Percentiles rank a stretch among this genome's conserved stretches.
phyloP scores from a whole-genome alignment of 179 eudicot genomes.

The Silene coronaria region DNA sequence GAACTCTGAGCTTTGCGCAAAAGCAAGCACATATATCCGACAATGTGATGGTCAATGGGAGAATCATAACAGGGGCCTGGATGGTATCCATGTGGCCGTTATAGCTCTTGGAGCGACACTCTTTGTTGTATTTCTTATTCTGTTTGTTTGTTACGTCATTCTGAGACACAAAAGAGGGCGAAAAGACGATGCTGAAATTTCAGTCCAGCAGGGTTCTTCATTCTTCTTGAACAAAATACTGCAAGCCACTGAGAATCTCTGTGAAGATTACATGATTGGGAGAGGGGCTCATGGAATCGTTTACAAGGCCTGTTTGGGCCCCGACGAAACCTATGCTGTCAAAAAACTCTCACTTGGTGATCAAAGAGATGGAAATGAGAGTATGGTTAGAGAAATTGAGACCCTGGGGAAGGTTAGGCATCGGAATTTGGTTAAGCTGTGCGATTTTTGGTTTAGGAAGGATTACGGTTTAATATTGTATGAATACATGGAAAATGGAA shows the following conservation, averaged over 20 bases:
- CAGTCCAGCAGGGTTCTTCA: conserved; percentile 44
- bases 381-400: conserved; percentile 55
- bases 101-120: conserved; percentile 12
- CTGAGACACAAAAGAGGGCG: conserved; percentile 14
- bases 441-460: conserved; percentile 46
- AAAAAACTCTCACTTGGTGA: conserved; percentile 48
- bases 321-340: conserved; percentile 44
- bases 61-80: conserved; percentile 1
- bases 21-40: background rate
- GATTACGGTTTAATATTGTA: conserved; percentile 44
- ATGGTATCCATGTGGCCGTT: conserved; percentile 10
- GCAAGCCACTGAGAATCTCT: conserved; percentile 51
- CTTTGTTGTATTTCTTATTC: background rate
- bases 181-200: conserved; percentile 23
- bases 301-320: conserved; percentile 44
- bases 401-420: conserved; percentile 59
- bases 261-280: conserved; percentile 48
- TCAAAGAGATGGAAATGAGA: conserved; percentile 26
- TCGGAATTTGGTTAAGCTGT: conserved; percentile 47
- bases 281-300: conserved; percentile 70
- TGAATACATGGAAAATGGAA: conserved; percentile 36
- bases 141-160: background rate
- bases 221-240: conserved; percentile 44
- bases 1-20: conserved; percentile 46
- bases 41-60: conserved; percentile 4